Evolutionary conservation across 1,139 yeast genomes (phyloP).

Genomic region (Geotrichum aggregatum): DNA sequence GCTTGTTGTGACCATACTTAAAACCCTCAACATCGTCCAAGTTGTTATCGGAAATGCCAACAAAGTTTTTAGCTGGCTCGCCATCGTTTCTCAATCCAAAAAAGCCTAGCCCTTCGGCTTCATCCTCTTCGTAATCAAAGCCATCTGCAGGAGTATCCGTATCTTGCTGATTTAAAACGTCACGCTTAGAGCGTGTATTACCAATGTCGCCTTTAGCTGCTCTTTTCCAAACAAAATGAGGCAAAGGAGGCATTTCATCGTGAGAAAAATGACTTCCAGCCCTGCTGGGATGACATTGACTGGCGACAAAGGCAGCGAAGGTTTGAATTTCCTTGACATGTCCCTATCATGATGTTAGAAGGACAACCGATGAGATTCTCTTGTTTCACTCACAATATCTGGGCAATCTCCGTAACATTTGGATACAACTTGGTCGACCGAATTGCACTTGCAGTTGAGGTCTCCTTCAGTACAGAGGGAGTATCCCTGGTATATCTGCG

Average conservation of each 20-base stretch:
- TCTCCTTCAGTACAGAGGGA: slow-evolving; percentile 26
- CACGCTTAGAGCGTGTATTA: not conserved
- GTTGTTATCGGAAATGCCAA: no score
- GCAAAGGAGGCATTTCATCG: not conserved
- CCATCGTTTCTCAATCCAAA: no score
- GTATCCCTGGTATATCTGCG: slow-evolving; percentile 18
- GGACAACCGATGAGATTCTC: not conserved
- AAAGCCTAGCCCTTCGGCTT: no score
- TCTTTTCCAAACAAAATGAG: slow-evolving; percentile 9
- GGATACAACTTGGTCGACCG: slow-evolving; percentile 24
- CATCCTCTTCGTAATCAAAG: no score
- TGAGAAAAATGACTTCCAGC: not conserved
- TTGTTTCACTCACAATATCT: slow-evolving; percentile 20
- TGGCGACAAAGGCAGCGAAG: slow-evolving; percentile 12
- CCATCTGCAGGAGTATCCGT: no score
- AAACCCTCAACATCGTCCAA: no score
- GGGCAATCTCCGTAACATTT: slow-evolving; percentile 26
- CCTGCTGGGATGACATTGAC: slow-evolving; percentile 3
- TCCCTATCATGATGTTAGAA: slow-evolving; percentile 4
- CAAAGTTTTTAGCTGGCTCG: no score
- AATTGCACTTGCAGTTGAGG: slow-evolving; percentile 26
- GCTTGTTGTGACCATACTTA: no score
- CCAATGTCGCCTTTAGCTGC: no score
- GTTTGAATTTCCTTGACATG: slow-evolving; percentile 4
- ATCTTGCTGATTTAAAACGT: no score